A percentile compares a stretch with the other conserved stretches of the same genome.
Conservation (phyloP, 1,139 yeast genomes). For the Blastobotrys malaysiensis region DNA sequence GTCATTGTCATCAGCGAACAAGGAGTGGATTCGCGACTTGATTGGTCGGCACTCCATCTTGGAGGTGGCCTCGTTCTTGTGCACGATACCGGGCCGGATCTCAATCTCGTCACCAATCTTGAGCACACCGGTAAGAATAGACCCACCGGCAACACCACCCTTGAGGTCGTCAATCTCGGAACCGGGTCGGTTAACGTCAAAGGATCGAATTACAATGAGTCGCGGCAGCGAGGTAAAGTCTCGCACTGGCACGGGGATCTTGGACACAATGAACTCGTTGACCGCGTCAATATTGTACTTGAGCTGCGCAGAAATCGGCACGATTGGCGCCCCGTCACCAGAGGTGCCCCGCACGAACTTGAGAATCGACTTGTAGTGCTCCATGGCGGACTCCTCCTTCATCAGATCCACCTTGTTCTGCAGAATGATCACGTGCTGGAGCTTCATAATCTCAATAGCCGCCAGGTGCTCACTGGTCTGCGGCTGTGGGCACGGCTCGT, state of each 20-base stretch:
- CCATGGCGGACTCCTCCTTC: constrained; percentile 95
- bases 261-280: constrained; percentile 90
- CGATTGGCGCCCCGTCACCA: constrained; percentile 98
- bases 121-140: constrained; percentile 94
- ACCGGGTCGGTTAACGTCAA: constrained; percentile 99
- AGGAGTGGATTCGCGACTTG: constrained; percentile 85
- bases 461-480: constrained; percentile 99
- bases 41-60: constrained; percentile 95
- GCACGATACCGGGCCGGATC: constrained; percentile 97
- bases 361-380: constrained; percentile 88
- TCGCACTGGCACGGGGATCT: constrained; percentile 94
- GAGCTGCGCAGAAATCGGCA: constrained; percentile 97
- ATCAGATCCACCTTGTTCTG: constrained; percentile 98
- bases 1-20: constrained; percentile 96
- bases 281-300: constrained; percentile 98
- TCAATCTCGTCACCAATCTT: constrained; percentile 97
- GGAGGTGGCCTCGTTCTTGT: constrained; percentile 77
- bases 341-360: constrained; percentile 95
- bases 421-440: constrained; percentile 90
- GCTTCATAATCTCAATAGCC: constrained; percentile 98
- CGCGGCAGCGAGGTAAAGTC: constrained; percentile 93
- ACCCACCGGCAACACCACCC: constrained; percentile 99
- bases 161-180: constrained; percentile 93
- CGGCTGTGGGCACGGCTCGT: constrained; percentile 99
- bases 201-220: constrained; percentile 94